Base-by-base conservation (phyloP, 805 yeast species). In the Starmerella potacharoeniae region DNA sequence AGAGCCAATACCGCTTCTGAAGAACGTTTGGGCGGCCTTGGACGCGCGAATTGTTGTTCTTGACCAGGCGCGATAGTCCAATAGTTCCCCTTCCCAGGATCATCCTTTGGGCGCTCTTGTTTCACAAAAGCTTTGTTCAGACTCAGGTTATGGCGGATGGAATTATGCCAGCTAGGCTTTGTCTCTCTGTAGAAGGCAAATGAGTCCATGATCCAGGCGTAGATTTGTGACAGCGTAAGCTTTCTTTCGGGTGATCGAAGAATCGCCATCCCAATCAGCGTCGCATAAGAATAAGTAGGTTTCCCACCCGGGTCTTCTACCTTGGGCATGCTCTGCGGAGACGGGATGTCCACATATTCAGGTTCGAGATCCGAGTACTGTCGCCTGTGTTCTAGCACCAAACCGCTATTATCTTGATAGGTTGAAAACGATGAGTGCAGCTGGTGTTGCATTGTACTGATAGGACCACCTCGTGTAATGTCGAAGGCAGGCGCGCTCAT, bases 121-220 rank as follows among this genome's bases (percentile, higher is more conserved):
- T 91, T 91, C 49, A 84, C 76, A 66, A 91, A 91, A 0, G 97
- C 96, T 66, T 93, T 93, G 70, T 91, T 93, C 63, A 91, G 76
- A 11, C 96, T 88, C 34, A 91, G 73, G 62, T 93, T 91, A 70
- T 91, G 98, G 58, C 98, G 82, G 59, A 91, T 93, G 36, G 96
- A 90, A 71, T 91, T 91, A 70, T 91, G 97, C 98, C 98, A 91
- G 31, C 97, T 96, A 10, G 87, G 84, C 62, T 88, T 95, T 56
- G 86, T 84, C 59, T 79, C 81, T 60, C 82, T 81, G 70, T 93
- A 93, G 67, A 83, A 91, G 58, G 76, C 78, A 69, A 90, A 91
- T 39, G 95, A 84, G 46, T 81, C 81, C 8, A 93, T 81, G 45
- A 91, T 93, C 98, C 98, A 91, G 62, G 75, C 77, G 72, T 91